Percentiles rank a stretch among this genome's conserved stretches.
phyloP scores from a whole-genome alignment of 805 yeast genomes.

The Cyberlindnera xylosilytica region DNA sequence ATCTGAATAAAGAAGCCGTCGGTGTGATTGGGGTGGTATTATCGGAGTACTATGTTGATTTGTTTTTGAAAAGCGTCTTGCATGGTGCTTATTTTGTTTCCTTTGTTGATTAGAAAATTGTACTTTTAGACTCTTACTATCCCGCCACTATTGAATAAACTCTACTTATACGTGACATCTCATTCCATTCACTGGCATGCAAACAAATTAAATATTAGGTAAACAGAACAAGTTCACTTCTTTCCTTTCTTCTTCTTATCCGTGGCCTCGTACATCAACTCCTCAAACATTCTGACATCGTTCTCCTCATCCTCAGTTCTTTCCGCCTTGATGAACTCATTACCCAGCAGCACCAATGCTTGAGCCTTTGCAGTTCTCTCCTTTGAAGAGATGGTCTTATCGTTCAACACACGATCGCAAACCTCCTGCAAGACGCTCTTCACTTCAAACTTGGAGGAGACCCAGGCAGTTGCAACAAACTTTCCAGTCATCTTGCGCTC shows the following conservation, averaged over 20 bases:
- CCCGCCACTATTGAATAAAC: too few species aligned
- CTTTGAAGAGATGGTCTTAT: slow-evolving; percentile 55
- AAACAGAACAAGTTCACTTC: too few species aligned
- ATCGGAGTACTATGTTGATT: too few species aligned
- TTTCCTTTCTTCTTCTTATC: slow-evolving; percentile 19
- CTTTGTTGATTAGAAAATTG: too few species aligned
- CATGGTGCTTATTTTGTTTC: too few species aligned
- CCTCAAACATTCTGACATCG: slow-evolving; percentile 89
- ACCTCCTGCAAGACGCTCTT: slow-evolving; percentile 76
- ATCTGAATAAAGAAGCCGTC: too few species aligned
- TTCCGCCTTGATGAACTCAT: slow-evolving; percentile 58
- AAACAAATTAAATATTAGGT: too few species aligned
- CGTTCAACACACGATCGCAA: slow-evolving; percentile 73
- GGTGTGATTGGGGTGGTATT: too few species aligned
- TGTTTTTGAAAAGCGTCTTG: too few species aligned
- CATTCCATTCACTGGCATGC: too few species aligned
- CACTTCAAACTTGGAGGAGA: slow-evolving; percentile 84
- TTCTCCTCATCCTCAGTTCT: slow-evolving; percentile 88
- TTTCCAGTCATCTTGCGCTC: slow-evolving; percentile 85
- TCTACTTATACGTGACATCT: too few species aligned
- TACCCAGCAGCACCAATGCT: slow-evolving; percentile 72
- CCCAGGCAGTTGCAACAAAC: slow-evolving; percentile 93
- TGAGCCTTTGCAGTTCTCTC: slow-evolving; percentile 75
- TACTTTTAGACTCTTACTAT: too few species aligned
- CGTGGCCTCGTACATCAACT: slow-evolving; percentile 81